Base-by-base conservation (phyloP, 2,329 filamentous ascomycete species). In the Nemania sp. region DNA sequence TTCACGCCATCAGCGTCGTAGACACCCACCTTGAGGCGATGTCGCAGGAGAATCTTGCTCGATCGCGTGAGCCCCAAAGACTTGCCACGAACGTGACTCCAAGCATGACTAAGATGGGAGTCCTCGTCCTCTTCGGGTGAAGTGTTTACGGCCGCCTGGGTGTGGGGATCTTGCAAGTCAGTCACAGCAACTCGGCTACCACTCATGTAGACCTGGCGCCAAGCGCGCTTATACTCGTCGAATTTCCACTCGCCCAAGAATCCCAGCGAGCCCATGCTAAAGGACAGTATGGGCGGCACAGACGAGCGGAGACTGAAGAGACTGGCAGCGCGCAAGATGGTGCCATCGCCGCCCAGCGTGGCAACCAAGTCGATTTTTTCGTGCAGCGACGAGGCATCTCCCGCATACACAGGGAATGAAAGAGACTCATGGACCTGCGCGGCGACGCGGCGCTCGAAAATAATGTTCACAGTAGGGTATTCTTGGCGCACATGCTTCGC, bases 171-270 rank as follows among this genome's bases (percentile, higher is more conserved):
- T 23, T 70, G 72, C 19, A 72, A 66, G 47, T 76, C 79, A 57
- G 75, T 77, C 61, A 73, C 73, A 2, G 76, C 70, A 7, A 82
- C 80, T 39, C 76, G 73, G 59, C 80, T 82, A 2, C 82, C 82
- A 64, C 80, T 83, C 89, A 96, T 95, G 74, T 95, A 97, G 48
- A 94, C 90, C 68, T 97, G 90, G 43, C 91, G 80, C 75, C 95
- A 96, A 0, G 94, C 94, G 43, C 90, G 82, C 73, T 96, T 96
- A 75, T 95, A 90, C 65, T 97, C 92, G 6, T 80, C 79, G 69
- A 97, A 97, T 65, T 94, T 95, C 92, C 93, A 99, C 72, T 97
- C 93, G 14, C 93, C 92, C 6, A 99, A 75, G 63, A 99, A 99
- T 0, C 94, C 94, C 1, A 99, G 77, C 0, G 93, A 95, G 5